phyloP scores from a whole-genome alignment of 108 stramenopile genomes.

The Licmophora abbreviata region DNA sequence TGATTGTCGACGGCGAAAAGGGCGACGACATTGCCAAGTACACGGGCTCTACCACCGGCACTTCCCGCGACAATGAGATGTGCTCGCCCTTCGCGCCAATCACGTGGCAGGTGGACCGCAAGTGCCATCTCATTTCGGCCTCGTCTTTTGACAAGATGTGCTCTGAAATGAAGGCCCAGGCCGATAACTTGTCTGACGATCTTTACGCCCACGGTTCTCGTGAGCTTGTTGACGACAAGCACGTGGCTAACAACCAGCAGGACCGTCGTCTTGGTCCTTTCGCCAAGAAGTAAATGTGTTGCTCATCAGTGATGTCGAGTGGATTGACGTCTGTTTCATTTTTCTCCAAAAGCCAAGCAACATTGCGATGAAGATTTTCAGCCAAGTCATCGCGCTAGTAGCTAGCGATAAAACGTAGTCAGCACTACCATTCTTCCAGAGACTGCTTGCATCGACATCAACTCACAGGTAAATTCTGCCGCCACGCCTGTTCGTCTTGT shows the following conservation, averaged over 20 bases:
- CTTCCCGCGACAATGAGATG: constrained; percentile 28
- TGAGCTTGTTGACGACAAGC: constrained; percentile 29
- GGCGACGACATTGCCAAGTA: constrained; percentile 46
- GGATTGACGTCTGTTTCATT: too few relatives aligned
- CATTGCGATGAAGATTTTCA: too few relatives aligned
- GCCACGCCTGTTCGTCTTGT: too few relatives aligned
- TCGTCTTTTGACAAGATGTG: constrained; percentile 69
- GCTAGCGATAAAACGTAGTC: too few relatives aligned
- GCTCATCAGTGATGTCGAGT: too few relatives aligned
- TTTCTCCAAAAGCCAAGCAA: too few relatives aligned
- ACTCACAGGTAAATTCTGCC: too few relatives aligned
- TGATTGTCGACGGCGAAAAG: constrained; percentile 25
- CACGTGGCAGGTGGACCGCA: constrained; percentile 73
- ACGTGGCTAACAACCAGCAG: constrained; percentile 31
- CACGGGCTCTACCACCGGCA: constrained; percentile 66
- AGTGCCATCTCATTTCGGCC: constrained; percentile 62
- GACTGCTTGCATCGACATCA: too few relatives aligned
- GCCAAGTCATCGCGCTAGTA: too few relatives aligned
- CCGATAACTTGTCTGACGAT: constrained; percentile 58
- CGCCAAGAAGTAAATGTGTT: not conserved
- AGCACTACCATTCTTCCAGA: too few relatives aligned
- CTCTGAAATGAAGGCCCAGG: constrained; percentile 46
- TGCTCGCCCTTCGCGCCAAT: constrained; percentile 56
- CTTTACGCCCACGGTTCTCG: constrained; percentile 56
- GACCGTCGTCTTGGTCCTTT: not conserved